Evolutionary conservation across 2,329 filamentous ascomycete species (phyloP), one percentile per base, ranked within the genome.

Genomic region (Amphichorda felina): DNA sequence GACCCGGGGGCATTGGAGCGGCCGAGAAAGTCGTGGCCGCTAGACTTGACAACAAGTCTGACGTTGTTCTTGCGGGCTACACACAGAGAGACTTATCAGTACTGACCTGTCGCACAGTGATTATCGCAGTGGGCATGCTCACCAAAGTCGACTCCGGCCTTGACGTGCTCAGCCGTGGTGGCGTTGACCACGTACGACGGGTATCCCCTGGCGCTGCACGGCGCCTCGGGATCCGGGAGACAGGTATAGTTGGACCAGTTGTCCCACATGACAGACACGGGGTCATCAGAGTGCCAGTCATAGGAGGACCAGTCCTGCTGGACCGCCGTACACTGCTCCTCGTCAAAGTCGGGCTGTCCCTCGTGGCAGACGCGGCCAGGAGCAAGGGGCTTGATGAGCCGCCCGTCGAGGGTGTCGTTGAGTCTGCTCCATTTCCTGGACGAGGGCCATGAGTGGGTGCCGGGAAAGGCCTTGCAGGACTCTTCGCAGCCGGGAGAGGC

Each of bases 221-320:
- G 52, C 29, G 45, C 35, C 5, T 42, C 40, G 1, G 52, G 41
- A 37, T 60, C 43, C 2, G 68, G 68, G 28, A 71, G 53, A 46
- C 68, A 72, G 10, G 65, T 61, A 49, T 65, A 65, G 44, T 72
- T 68, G 39, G 59, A 58, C 47, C 55, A 70, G 34, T 66, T 62
- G 37, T 67, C 48, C 38, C 43, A 49, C 38, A 54, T 52, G 2
- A 56, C 40, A 0, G 54, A 57, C 7, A 58, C 34, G 5, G 55
- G 54, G 18, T 56, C 38, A 1, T 43, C 38, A 0, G 40, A 33
- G 27, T 58, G 54, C 11, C 46, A 50, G 1, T 54, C 48, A 27
- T 49, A 51, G 4, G 40, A 43, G 3, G 34, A 39, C 55, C 55
- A 58, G 4, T 36, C 38, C n/a, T 42, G 29, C 3, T 41, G 32